Conservation (phyloP, 257 asterid species). For the Pogostemon cablin region DNA sequence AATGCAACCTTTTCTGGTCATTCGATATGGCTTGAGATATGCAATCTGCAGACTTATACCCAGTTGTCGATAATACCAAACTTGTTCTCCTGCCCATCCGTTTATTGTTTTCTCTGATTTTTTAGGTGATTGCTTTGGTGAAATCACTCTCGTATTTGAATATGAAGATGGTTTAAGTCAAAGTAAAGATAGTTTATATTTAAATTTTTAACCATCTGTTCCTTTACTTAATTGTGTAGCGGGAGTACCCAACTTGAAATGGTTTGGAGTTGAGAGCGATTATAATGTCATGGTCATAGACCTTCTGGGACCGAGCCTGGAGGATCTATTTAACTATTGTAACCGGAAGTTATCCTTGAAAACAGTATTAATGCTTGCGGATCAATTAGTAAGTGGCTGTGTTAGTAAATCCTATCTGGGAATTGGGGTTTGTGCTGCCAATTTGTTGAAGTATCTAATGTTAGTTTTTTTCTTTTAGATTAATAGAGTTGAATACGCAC, state of each 20-base stretch:
- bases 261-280: slow-evolving; percentile 87
- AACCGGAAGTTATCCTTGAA: slow-evolving; percentile 78
- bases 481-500: slow-evolving; percentile 95
- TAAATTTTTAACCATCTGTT: slow-evolving; percentile 26
- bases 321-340: slow-evolving; percentile 88
- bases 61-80: not conserved
- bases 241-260: slow-evolving; percentile 87
- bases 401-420: slow-evolving; percentile 19
- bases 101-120: slow-evolving; percentile 13
- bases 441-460: slow-evolving; percentile 21
- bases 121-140: slow-evolving; percentile 20
- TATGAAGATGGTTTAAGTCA: slow-evolving; percentile 1
- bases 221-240: slow-evolving; percentile 49
- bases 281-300: slow-evolving; percentile 92
- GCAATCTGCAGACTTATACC: not conserved
- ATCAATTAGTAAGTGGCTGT: slow-evolving; percentile 69
- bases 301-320: slow-evolving; percentile 94
- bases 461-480: slow-evolving; percentile 48
- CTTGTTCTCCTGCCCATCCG: not conserved
- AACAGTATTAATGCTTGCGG: slow-evolving; percentile 91
- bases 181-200: not conserved
- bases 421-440: slow-evolving; percentile 27
- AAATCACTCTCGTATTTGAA: not conserved
- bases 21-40: slow-evolving; percentile 14
- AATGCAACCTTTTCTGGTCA: slow-evolving; percentile 20